Conservation (phyloP, 2,329 filamentous ascomycete genomes). For the Pseudogymnoascus sp. region DNA sequence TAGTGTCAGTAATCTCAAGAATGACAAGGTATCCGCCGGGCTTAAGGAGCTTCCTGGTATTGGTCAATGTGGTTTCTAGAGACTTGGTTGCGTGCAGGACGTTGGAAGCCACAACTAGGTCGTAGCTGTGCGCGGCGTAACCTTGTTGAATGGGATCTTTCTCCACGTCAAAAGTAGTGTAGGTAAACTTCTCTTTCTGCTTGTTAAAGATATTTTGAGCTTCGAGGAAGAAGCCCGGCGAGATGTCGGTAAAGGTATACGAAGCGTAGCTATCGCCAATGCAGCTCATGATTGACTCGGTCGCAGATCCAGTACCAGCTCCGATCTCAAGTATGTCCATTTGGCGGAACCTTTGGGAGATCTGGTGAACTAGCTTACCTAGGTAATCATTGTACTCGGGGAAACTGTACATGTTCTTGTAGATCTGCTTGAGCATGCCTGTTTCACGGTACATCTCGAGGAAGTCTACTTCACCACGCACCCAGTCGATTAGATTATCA, state of each 20-base stretch:
- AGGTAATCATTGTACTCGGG: slow-evolving; percentile 84
- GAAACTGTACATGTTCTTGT: slow-evolving; percentile 53
- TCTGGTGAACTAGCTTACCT: slow-evolving; percentile 57
- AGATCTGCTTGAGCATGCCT: slow-evolving; percentile 9
- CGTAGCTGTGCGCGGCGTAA: slow-evolving; percentile 24
- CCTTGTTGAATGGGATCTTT: slow-evolving; percentile 24
- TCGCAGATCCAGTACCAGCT: slow-evolving; percentile 36
- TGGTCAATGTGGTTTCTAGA: slow-evolving; percentile 17
- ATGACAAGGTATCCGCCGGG: slow-evolving; percentile 21
- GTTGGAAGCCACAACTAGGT: slow-evolving; percentile 30
- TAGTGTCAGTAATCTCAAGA: slow-evolving; percentile 20
- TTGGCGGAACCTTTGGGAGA: slow-evolving; percentile 23
- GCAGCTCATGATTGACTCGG: slow-evolving; percentile 27
- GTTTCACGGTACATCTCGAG: slow-evolving; percentile 9
- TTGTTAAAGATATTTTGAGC: slow-evolving; percentile 23
- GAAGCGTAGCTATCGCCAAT: slow-evolving; percentile 27
- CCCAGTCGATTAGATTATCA: slow-evolving; percentile 6
- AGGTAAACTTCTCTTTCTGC: slow-evolving; percentile 19
- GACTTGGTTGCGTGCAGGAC: slow-evolving; percentile 31
- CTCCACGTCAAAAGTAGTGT: slow-evolving; percentile 27
- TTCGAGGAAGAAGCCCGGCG: slow-evolving; percentile 33
- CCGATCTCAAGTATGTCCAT: slow-evolving; percentile 39
- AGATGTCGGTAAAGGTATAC: slow-evolving; percentile 41
- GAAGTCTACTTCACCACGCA: slow-evolving; percentile 5
- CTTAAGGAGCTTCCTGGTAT: slow-evolving; percentile 22